Conservation (phyloP, 345 rosid species). For the Lumnitzera racemosa region DNA sequence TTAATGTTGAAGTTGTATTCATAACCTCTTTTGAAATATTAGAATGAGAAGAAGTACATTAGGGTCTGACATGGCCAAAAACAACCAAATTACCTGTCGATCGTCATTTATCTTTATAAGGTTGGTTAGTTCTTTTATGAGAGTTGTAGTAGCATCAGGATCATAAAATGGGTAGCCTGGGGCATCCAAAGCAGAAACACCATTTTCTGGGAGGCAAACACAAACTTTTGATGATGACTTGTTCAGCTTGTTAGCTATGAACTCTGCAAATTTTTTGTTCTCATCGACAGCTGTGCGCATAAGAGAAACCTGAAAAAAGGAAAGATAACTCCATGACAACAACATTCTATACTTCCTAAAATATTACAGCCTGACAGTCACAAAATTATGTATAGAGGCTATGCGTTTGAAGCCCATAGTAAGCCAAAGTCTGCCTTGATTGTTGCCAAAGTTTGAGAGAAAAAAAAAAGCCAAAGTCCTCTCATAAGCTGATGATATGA, state of each 20-base stretch:
- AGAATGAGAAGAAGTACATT: too few species aligned
- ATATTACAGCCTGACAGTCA: too few species aligned
- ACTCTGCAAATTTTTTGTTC: constrained; percentile 60
- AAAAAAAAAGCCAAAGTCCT: too few species aligned
- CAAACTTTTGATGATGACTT: constrained; percentile 53
- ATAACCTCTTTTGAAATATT: too few species aligned
- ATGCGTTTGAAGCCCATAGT: too few species aligned
- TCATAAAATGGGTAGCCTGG: constrained; percentile 73
- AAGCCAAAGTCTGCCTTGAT: too few species aligned
- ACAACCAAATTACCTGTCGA: constrained; percentile 40
- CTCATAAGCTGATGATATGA: too few species aligned
- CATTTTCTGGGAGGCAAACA: constrained; percentile 74
- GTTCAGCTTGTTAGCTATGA: constrained; percentile 77
- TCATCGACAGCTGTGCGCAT: constrained; percentile 78
- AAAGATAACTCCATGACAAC: not conserved
- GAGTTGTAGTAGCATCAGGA: constrained; percentile 59
- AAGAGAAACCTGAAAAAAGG: constrained; percentile 62
- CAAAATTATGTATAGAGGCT: too few species aligned
- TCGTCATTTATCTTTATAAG: constrained; percentile 54
- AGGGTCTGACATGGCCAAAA: not conserved
- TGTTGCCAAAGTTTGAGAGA: too few species aligned
- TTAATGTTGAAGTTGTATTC: not conserved
- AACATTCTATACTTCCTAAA: too few species aligned
- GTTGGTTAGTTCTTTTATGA: constrained; percentile 49
- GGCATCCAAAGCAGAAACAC: constrained; percentile 81